Conservation (phyloP, 208 protist species). For the Acanthamoeba castellanii region DNA sequence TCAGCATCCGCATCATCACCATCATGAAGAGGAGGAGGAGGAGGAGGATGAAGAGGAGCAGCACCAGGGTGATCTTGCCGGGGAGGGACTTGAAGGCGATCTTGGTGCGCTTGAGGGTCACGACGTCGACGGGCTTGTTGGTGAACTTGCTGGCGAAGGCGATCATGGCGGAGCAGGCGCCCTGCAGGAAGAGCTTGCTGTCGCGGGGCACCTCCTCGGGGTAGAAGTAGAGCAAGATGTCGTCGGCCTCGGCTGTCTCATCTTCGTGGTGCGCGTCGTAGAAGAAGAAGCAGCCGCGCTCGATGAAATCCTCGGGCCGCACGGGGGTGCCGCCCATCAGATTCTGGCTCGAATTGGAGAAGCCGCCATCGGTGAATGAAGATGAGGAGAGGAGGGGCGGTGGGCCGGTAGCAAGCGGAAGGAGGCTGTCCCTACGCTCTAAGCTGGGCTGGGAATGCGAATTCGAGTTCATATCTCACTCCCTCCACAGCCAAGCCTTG, state of each 20-base stretch:
- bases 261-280: constrained; percentile 66
- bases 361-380: background rate
- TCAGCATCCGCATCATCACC: background rate
- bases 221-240: constrained; percentile 73
- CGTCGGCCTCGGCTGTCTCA: constrained; percentile 59
- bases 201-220: constrained; percentile 65
- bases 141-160: constrained; percentile 72
- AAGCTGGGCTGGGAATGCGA: background rate
- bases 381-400: background rate
- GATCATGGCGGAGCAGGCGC: constrained; percentile 58
- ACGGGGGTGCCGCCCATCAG: background rate
- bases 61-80: constrained; percentile 55
- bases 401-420: background rate
- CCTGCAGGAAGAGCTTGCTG: constrained; percentile 69
- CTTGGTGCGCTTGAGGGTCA: constrained; percentile 65
- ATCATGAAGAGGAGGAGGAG: background rate
- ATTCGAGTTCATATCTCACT: background rate
- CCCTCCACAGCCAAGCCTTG: too few relatives aligned
- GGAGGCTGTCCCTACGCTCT: background rate
- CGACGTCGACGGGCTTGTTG: constrained; percentile 35
- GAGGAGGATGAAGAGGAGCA: background rate
- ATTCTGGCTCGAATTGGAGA: background rate
- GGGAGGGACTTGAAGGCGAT: constrained; percentile 69
- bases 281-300: constrained; percentile 63
- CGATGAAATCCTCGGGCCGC: constrained; percentile 21